Percentiles rank a stretch among this genome's conserved stretches.
phyloP scores from a whole-genome alignment of 176 grass and related monocot species.

The Coix lacrymajobi region DNA sequence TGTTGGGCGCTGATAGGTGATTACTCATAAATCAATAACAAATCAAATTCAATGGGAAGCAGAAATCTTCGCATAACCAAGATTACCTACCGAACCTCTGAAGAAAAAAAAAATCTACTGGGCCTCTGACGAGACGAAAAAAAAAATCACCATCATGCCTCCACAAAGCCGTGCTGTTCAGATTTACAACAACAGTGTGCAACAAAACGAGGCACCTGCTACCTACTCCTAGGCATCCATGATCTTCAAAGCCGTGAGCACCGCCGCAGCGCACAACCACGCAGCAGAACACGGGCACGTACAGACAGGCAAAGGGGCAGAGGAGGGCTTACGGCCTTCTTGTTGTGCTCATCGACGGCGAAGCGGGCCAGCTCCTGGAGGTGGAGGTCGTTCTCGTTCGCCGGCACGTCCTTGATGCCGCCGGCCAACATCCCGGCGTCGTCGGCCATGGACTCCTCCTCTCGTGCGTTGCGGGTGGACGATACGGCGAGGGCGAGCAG shows the following conservation, averaged over 20 bases:
- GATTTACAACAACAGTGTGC: too few species aligned
- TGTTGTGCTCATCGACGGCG: conserved; percentile 84
- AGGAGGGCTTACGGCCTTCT: conserved; percentile 51
- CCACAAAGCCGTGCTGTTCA: background rate
- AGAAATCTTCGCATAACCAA: background rate
- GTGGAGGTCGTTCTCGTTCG: conserved; percentile 49
- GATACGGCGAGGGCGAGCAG: conserved; percentile 2
- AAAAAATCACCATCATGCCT: background rate
- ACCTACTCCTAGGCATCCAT: background rate
- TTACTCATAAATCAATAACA: background rate
- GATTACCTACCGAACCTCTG: background rate
- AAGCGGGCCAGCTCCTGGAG: conserved; percentile 63
- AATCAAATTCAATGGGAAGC: background rate
- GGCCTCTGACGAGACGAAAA: too few species aligned
- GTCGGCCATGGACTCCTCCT: conserved; percentile 13
- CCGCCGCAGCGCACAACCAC: background rate
- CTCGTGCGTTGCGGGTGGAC: background rate
- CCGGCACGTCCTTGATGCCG: conserved; percentile 36
- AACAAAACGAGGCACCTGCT: background rate
- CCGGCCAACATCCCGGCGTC: conserved; percentile 6
- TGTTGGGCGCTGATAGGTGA: background rate
- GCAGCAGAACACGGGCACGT: background rate
- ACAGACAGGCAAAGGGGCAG: background rate
- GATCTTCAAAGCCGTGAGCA: background rate
- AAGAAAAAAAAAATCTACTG: background rate